These are phyloP conservation scores for Eremochloa ophiuroides DNA, from an alignment of 176 grass and related monocot genomes.

Conservation along the genomic window DNA sequence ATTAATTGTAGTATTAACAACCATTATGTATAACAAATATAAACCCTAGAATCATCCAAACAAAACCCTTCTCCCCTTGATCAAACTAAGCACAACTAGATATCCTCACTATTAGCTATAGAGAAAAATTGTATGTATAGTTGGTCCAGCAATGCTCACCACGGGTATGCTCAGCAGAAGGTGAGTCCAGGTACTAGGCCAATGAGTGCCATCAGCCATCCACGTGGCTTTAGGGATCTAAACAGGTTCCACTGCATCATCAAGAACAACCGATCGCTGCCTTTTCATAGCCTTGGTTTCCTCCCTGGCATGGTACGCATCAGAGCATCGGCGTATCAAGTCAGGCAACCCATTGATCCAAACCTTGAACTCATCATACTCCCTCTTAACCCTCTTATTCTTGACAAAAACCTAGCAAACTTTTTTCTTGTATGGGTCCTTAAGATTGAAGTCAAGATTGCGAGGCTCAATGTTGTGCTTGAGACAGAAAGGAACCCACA, in stretches of 20 bases:
- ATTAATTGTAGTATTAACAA: too few relatives aligned
- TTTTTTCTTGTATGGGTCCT: slow-evolving; percentile 90
- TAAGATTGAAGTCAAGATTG: slow-evolving; percentile 80
- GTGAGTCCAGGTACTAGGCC: slow-evolving; percentile 87
- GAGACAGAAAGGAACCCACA: slow-evolving; percentile 96
- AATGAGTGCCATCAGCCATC: slow-evolving; percentile 96
- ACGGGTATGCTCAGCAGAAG: slow-evolving; percentile 62
- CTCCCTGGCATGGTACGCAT: too few relatives aligned
- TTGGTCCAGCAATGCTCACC: slow-evolving; percentile 96
- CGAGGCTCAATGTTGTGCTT: too few relatives aligned
- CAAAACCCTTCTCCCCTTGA: too few relatives aligned
- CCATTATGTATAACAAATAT: too few relatives aligned
- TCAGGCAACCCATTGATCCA: too few relatives aligned
- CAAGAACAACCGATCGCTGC: slow-evolving; percentile 52
- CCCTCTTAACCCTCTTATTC: slow-evolving; percentile 86
- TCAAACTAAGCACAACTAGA: too few relatives aligned
- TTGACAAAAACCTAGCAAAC: slow-evolving; percentile 76
- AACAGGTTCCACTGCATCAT: slow-evolving; percentile 55
- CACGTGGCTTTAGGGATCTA: slow-evolving; percentile 92
- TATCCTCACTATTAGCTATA: too few relatives aligned
- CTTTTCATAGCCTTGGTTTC: too few relatives aligned
- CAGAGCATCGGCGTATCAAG: too few relatives aligned
- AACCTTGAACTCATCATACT: slow-evolving; percentile 97
- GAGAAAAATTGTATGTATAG: too few relatives aligned
- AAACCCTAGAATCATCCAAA: too few relatives aligned